phyloP scores from a whole-genome alignment of 148 eudicot species.

The Oxyria digyna region DNA sequence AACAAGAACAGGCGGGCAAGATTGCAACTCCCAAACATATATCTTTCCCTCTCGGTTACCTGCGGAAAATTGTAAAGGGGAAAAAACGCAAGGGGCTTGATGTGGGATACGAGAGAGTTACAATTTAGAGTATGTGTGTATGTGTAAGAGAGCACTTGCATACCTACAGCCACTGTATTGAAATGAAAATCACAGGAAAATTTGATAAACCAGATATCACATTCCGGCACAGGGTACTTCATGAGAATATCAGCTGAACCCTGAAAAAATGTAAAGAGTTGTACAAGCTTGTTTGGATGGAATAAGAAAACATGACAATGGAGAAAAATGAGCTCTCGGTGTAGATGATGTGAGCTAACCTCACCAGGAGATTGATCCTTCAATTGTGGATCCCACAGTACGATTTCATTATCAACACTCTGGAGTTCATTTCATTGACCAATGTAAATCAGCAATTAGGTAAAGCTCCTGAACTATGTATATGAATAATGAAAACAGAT shows the following conservation, averaged over 20 bases:
- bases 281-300: not conserved
- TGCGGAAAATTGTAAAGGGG: constrained; percentile 15
- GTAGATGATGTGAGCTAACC: constrained; percentile 35
- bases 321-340: not conserved
- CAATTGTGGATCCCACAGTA: constrained; percentile 92
- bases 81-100: not conserved
- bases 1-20: constrained; percentile 83
- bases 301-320: not conserved
- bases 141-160: not conserved
- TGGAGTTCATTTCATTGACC: constrained; percentile 18
- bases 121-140: not conserved
- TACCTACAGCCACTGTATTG: constrained; percentile 84
- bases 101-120: not conserved
- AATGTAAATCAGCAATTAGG: constrained; percentile 5
- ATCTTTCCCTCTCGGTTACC: constrained; percentile 96
- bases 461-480: not conserved
- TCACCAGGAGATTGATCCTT: constrained; percentile 98
- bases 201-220: constrained; percentile 98
- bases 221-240: constrained; percentile 90
- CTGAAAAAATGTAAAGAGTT: constrained; percentile 20
- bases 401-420: constrained; percentile 98
- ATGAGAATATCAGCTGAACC: constrained; percentile 88
- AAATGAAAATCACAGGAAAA: constrained; percentile 86
- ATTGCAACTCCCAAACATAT: constrained; percentile 88
- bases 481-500: not conserved